Evolutionary conservation across 495 filamentous ascomycete species (phyloP).

Genomic region (Aspergillus carlsbadensis): DNA sequence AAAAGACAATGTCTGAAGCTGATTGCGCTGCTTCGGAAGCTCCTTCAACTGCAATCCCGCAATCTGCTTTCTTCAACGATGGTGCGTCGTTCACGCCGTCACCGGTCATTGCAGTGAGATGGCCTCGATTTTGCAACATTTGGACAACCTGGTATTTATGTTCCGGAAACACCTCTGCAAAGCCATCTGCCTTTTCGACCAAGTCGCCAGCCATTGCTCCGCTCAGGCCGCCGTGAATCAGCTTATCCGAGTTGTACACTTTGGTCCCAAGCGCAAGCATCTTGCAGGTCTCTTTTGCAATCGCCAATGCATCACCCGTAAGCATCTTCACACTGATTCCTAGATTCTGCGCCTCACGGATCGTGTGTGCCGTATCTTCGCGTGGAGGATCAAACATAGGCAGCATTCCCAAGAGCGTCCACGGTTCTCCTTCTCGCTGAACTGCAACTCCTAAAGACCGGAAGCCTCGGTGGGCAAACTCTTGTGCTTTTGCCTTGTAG

Average conservation of each 20-base stretch:
- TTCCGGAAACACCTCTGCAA: conserved; percentile 91
- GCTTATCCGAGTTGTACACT: conserved; percentile 70
- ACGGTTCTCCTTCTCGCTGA: conserved; percentile 58
- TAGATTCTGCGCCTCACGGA: conserved; percentile 67
- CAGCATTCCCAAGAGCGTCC: conserved; percentile 68
- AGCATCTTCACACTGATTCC: conserved; percentile 76
- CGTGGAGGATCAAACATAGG: conserved; percentile 75
- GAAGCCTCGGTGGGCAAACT: conserved; percentile 74
- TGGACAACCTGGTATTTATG: conserved; percentile 98
- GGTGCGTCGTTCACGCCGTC: conserved; percentile 98
- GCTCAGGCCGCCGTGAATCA: conserved; percentile 68
- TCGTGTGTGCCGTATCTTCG: conserved; percentile 75
- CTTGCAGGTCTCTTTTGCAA: conserved; percentile 76
- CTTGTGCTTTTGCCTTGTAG: conserved; percentile 65
- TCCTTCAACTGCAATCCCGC: conserved; percentile 70
- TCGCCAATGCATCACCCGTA: conserved; percentile 73
- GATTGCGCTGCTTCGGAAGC: conserved; percentile 72
- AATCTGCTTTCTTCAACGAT: conserved; percentile 92
- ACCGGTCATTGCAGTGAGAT: conserved; percentile 97
- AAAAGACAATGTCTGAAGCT: conserved; percentile 73
- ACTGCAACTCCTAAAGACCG: conserved; percentile 71
- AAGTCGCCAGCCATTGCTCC: conserved; percentile 70
- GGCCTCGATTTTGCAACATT: conserved; percentile 94
- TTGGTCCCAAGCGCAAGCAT: conserved; percentile 75
- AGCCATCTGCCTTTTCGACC: conserved; percentile 71